phyloP scores from a whole-genome alignment of 257 asterid species.

The Jacaranda mimosifolia region DNA sequence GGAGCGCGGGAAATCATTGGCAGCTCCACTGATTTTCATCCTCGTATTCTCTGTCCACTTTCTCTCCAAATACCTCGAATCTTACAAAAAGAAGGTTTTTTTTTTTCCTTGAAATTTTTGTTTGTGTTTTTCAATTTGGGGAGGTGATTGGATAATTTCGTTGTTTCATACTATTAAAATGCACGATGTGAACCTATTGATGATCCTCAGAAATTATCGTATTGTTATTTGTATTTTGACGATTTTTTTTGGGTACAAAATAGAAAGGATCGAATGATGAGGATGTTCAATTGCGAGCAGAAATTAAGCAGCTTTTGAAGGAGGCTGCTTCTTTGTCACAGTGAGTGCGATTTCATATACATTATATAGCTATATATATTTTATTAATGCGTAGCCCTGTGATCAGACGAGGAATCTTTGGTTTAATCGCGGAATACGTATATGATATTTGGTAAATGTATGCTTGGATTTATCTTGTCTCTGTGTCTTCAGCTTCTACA shows the following conservation, averaged over 20 bases:
- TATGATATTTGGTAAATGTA: conserved; percentile 1
- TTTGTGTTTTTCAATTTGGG: conserved; percentile 8
- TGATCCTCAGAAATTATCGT: background rate
- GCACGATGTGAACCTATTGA: background rate
- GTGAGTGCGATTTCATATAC: conserved; percentile 49
- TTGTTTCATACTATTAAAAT: background rate
- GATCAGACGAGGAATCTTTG: background rate
- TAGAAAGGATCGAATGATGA: conserved; percentile 61
- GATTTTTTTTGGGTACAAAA: background rate
- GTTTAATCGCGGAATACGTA: background rate
- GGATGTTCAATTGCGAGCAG: conserved; percentile 64
- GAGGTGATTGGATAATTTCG: conserved; percentile 8
- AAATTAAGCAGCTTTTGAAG: conserved; percentile 77
- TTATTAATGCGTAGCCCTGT: background rate
- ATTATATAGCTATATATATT: background rate
- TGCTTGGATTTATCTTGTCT: background rate
- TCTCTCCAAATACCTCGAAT: conserved; percentile 68
- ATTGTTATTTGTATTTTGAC: background rate
- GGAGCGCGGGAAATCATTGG: conserved; percentile 63
- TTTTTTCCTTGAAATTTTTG: background rate
- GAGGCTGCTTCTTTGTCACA: conserved; percentile 79
- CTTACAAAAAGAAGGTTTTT: conserved; percentile 60
- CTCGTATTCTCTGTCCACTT: conserved; percentile 66
- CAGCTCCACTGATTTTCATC: conserved; percentile 78
- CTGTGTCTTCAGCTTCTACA: background rate